Conservation (phyloP, 2,329 filamentous ascomycete genomes). For the Trichophyton benhamiae region DNA sequence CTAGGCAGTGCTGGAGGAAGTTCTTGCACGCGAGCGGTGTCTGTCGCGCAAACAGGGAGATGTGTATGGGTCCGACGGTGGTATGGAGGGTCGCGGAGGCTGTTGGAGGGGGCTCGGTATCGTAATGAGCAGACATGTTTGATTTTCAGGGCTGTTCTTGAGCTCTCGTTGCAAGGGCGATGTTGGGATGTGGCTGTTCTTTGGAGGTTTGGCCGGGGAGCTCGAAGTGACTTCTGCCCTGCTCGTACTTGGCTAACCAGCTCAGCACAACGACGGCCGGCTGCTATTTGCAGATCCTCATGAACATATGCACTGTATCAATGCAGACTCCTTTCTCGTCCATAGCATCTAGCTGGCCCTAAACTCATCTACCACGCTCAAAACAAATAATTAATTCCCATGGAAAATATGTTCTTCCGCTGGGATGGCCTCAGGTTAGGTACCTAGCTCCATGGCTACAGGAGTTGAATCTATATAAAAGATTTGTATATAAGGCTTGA, state of each 20-base stretch:
- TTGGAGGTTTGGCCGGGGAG: not conserved
- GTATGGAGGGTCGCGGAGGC: conserved; percentile 86
- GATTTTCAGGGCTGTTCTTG: not conserved
- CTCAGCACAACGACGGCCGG: not conserved
- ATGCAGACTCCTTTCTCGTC: no score
- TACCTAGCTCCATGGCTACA: no score
- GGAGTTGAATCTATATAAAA: no score
- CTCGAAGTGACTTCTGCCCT: not conserved
- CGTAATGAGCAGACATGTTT: conserved; percentile 77
- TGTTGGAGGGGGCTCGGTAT: conserved; percentile 87
- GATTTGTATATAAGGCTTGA: no score
- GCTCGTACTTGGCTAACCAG: not conserved
- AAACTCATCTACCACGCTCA: no score
- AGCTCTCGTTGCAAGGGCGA: not conserved
- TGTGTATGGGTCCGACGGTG: conserved; percentile 71
- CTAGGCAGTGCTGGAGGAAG: conserved; percentile 87
- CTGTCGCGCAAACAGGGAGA: conserved; percentile 93
- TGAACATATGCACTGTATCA: no score
- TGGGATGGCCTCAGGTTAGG: no score
- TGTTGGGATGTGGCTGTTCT: not conserved
- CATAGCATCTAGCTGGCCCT: no score
- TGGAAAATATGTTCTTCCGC: not conserved
- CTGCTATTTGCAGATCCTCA: no score
- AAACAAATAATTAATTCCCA: not conserved
- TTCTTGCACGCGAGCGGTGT: conserved; percentile 83